These are phyloP conservation scores for Globisporangium splendens DNA, from an alignment of 352 stramenopile genomes.

Conservation along the genomic window DNA sequence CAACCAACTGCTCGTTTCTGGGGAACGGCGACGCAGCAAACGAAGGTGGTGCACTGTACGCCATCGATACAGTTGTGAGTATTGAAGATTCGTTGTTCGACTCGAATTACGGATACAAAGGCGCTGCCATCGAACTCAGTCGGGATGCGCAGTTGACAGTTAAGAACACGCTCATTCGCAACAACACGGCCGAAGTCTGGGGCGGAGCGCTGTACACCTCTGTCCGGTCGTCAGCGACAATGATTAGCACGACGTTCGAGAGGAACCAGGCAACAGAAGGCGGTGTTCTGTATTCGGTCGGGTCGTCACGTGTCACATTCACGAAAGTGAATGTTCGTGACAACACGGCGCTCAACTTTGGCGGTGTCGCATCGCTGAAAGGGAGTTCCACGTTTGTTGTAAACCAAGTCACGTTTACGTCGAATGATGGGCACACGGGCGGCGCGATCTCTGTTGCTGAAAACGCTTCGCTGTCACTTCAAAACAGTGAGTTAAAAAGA, in stretches of 20 bases:
- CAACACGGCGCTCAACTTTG: constrained; percentile 44
- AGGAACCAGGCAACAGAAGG: constrained; percentile 43
- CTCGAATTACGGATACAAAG: constrained; percentile 35
- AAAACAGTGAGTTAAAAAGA: constrained; percentile 21
- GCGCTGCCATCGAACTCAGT: constrained; percentile 48
- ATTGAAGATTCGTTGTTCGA: constrained; percentile 32
- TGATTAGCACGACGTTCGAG: constrained; percentile 28
- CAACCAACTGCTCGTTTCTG: constrained; percentile 21
- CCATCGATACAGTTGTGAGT: constrained; percentile 30
- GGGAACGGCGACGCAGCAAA: constrained; percentile 33
- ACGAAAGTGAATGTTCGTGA: not conserved
- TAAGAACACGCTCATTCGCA: constrained; percentile 20
- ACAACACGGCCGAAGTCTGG: constrained; percentile 31
- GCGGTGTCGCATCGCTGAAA: constrained; percentile 32
- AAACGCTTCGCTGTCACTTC: constrained; percentile 28
- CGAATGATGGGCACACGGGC: constrained; percentile 46
- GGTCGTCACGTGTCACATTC: constrained; percentile 28
- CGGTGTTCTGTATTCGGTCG: constrained; percentile 40
- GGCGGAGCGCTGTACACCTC: constrained; percentile 52
- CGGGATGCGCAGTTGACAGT: constrained; percentile 31
- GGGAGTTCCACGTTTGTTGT: constrained; percentile 23
- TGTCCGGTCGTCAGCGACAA: constrained; percentile 28
- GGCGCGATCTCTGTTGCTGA: constrained; percentile 39
- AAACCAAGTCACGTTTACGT: constrained; percentile 13
- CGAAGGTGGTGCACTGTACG: constrained; percentile 45